These are phyloP conservation scores for Penicillium fimorum DNA, from an alignment of 495 filamentous ascomycete genomes.

Conservation along the genomic window DNA sequence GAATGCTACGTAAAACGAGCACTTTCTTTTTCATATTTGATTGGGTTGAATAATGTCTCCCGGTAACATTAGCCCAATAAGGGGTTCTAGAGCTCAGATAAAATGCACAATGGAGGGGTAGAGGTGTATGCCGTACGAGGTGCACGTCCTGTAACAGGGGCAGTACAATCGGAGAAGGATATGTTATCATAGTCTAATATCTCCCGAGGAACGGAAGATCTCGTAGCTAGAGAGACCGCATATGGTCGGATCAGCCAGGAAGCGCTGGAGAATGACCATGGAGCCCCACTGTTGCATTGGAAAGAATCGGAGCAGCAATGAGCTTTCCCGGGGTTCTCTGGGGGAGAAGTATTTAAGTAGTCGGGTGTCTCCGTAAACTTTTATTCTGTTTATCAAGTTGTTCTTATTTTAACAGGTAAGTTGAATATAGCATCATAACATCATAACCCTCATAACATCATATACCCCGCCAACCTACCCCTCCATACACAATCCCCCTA, in stretches of 20 bases:
- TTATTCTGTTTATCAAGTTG: constrained; percentile 18
- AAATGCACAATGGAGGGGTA: constrained; percentile 1
- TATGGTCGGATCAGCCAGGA: constrained; percentile 36
- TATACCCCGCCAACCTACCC: constrained; percentile 21
- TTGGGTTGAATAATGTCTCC: neutral
- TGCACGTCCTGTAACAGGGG: neutral
- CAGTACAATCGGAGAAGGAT: constrained; percentile 7
- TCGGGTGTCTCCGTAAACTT: constrained; percentile 28
- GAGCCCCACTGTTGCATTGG: constrained; percentile 43
- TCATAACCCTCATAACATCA: constrained; percentile 15
- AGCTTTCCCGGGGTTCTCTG: constrained; percentile 31
- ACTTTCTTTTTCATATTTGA: constrained; percentile 4
- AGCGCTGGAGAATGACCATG: constrained; percentile 25
- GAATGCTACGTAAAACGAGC: constrained; percentile 4
- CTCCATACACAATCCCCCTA: constrained; percentile 7
- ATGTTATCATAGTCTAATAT: constrained; percentile 27
- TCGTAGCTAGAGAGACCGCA: constrained; percentile 35
- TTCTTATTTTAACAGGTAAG: constrained; percentile 23
- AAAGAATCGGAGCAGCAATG: constrained; percentile 43
- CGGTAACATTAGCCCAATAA: neutral
- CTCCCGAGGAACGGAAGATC: constrained; percentile 47
- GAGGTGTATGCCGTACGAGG: neutral
- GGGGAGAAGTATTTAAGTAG: constrained; percentile 29
- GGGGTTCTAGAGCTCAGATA: neutral
- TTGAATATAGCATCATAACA: constrained; percentile 10